phyloP scores from a whole-genome alignment of 805 yeast species.

The Lipomyces starkeyi region DNA sequence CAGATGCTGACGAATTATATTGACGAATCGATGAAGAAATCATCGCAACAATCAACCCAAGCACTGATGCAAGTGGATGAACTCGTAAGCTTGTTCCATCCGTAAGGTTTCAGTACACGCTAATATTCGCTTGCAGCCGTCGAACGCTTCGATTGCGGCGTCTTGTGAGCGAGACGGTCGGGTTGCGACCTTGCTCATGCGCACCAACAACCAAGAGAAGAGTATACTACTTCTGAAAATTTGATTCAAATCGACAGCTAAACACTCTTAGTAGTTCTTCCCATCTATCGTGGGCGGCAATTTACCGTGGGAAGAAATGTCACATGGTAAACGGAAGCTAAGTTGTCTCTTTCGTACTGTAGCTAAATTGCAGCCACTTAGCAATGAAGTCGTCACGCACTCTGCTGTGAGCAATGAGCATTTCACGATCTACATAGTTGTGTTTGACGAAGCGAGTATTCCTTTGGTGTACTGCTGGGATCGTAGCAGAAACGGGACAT shows the following conservation, averaged over 20 bases:
- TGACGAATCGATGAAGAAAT: conserved; percentile 7
- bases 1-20: conserved; percentile 15
- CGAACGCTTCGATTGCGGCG: conserved; percentile 10
- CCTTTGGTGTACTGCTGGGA: conserved; percentile 40
- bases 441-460: conserved; percentile 35
- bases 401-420: conserved; percentile 37
- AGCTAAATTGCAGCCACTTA: background rate
- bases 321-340: conserved; percentile 26
- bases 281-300: conserved; percentile 11
- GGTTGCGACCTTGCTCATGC: conserved; percentile 26
- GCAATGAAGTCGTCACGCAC: conserved; percentile 30
- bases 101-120: background rate
- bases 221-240: conserved; percentile 2
- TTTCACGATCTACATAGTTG: conserved; percentile 36
- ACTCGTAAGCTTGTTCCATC: conserved; percentile 13
- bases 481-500: conserved; percentile 39
- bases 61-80: conserved; percentile 23
- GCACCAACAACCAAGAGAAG: conserved; percentile 20
- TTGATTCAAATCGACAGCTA: background rate
- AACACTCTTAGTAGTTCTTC: conserved; percentile 13
- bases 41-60: conserved; percentile 27
- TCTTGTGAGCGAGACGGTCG: background rate
- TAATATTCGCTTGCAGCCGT: conserved; percentile 2
- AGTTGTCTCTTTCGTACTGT: background rate
- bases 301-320: conserved; percentile 32